phyloP scores from a whole-genome alignment of 257 asterid species.

The Solanum ossicruentum region DNA sequence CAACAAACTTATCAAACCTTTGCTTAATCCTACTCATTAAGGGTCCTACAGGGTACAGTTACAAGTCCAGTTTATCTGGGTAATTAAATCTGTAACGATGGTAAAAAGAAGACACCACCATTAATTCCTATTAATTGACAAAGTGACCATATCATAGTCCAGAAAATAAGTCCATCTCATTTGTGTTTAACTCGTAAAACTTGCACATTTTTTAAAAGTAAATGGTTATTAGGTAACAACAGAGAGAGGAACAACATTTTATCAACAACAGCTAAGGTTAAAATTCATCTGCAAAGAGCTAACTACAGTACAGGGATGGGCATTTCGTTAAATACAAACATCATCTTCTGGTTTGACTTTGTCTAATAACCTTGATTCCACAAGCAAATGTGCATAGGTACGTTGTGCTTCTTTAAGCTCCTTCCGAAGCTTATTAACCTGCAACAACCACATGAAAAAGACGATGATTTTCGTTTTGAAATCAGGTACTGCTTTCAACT shows the following conservation, averaged over 20 bases:
- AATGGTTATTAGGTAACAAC: neutral
- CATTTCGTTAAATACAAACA: neutral
- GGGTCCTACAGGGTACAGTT: neutral
- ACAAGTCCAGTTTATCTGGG: neutral
- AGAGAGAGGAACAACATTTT: neutral
- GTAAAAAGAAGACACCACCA: neutral
- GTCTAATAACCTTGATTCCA: constrained; percentile 30
- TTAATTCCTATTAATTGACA: neutral
- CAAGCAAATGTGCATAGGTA: constrained; percentile 30
- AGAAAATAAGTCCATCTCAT: neutral
- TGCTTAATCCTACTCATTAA: too few relatives aligned
- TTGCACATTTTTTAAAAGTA: neutral
- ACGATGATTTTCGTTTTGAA: neutral
- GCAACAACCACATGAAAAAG: constrained; percentile 1
- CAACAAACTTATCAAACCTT: too few relatives aligned
- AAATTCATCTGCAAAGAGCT: neutral
- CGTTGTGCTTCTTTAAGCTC: constrained; percentile 28
- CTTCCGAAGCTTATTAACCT: constrained; percentile 27
- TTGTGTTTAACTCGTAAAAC: neutral
- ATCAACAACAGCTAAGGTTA: neutral
- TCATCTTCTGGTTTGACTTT: constrained; percentile 19
- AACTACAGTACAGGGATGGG: neutral
- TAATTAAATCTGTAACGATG: neutral
- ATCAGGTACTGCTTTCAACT: neutral
- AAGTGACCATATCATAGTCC: neutral